Percentiles rank a stretch among this genome's conserved stretches.
phyloP scores from a whole-genome alignment of 75 land plant genomes.

The Pinus tabuliformis region DNA sequence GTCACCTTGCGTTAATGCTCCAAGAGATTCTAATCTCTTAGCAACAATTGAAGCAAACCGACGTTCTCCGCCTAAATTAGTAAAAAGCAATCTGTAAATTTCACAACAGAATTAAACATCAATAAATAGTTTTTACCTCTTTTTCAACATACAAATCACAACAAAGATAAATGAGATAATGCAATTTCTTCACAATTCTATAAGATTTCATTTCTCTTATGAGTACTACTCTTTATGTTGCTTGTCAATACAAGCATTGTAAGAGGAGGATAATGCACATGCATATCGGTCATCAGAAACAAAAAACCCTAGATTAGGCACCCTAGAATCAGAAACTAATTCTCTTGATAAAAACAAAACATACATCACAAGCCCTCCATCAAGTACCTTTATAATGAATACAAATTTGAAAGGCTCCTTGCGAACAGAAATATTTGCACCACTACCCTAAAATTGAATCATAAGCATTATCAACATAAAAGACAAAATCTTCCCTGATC shows the following conservation, averaged over 20 bases:
- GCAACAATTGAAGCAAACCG: constrained; percentile 99
- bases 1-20: constrained; percentile 97
- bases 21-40: constrained; percentile 87
- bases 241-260: not conserved
- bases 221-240: not conserved
- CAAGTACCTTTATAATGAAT: not conserved
- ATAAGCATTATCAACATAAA: too few relatives aligned
- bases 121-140: not conserved
- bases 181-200: not conserved
- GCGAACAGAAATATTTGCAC: too few relatives aligned
- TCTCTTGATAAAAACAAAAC: not conserved
- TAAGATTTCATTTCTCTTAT: not conserved
- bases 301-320: too few relatives aligned
- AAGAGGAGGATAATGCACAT: not conserved
- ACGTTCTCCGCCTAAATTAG: constrained; percentile 95
- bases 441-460: too few relatives aligned
- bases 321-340: not conserved
- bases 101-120: not conserved
- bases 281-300: not conserved
- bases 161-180: not conserved
- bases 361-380: not conserved
- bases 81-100: constrained; percentile 68
- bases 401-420: not conserved
- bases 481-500: too few relatives aligned
- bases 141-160: not conserved